Conservation (phyloP, 2,329 filamentous ascomycete species). For the Huntiella moniliformis region DNA sequence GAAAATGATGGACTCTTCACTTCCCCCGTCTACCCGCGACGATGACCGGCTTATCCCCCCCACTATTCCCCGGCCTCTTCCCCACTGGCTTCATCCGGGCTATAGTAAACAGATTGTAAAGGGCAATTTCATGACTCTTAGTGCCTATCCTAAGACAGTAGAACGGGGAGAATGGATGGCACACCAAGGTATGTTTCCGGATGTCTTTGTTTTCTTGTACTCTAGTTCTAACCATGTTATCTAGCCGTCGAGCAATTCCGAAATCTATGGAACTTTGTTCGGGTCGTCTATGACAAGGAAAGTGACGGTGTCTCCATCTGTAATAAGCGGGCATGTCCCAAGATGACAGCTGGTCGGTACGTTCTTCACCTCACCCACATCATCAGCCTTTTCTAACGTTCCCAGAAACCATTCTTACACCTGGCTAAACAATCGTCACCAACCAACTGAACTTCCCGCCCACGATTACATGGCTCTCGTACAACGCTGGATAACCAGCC, state of each 20-base stretch:
- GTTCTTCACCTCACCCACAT: conserved; percentile 19
- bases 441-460: conserved; percentile 62
- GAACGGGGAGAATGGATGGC: conserved; percentile 77
- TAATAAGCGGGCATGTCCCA: conserved; percentile 58
- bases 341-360: conserved; percentile 72
- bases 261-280: conserved; percentile 61
- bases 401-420: conserved; percentile 62
- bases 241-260: conserved; percentile 69
- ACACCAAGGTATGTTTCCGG: conserved; percentile 46
- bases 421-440: conserved; percentile 61
- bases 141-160: conserved; percentile 64
- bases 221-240: conserved; percentile 13
- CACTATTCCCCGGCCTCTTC: conserved; percentile 21
- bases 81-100: conserved; percentile 46
- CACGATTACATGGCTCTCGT: conserved; percentile 70
- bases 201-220: no score
- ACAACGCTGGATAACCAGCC: conserved; percentile 72
- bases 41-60: conserved; percentile 10
- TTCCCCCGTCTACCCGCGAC: conserved; percentile 7
- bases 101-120: conserved; percentile 66
- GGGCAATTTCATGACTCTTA: conserved; percentile 79
- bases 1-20: conserved; percentile 3
- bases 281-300: conserved; percentile 60
- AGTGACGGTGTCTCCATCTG: conserved; percentile 52
- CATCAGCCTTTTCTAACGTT: neutral